Evolutionary conservation across 2,329 filamentous ascomycete genomes (phyloP).

Genomic region (Phyllosticta citrichinensis): DNA sequence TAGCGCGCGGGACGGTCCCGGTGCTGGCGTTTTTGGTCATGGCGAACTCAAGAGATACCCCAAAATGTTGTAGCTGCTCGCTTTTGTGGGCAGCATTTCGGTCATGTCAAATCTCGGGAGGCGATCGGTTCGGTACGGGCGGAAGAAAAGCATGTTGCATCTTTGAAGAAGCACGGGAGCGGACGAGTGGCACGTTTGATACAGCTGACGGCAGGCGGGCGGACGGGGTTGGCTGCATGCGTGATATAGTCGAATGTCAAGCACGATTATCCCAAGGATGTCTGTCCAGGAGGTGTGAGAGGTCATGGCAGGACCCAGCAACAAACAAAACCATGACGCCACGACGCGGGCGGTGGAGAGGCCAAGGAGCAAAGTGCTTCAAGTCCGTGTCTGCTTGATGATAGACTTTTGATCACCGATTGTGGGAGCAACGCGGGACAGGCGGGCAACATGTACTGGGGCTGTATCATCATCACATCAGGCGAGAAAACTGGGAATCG

Average conservation of each 20-base stretch:
- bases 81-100: constrained; percentile 8
- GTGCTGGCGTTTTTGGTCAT: constrained; percentile 7
- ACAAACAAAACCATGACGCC: neutral
- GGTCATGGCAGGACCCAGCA: too few species aligned
- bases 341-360: neutral
- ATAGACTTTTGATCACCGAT: neutral
- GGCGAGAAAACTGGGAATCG: neutral
- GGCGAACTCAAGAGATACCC: constrained; percentile 9
- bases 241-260: neutral
- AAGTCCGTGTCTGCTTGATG: neutral
- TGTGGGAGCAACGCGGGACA: neutral
- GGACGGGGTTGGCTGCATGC: neutral
- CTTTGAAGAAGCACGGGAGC: neutral
- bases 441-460: neutral
- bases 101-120: constrained; percentile 6
- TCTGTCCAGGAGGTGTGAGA: neutral
- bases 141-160: neutral
- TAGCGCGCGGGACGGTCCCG: neutral
- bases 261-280: neutral
- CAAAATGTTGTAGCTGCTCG: constrained; percentile 8
- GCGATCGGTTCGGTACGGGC: neutral
- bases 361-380: neutral
- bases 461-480: neutral
- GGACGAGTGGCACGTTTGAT: neutral
- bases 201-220: neutral